Evolutionary conservation across 177 flowering plant genomes (phyloP).

Genomic region (Vitis hybrid): DNA sequence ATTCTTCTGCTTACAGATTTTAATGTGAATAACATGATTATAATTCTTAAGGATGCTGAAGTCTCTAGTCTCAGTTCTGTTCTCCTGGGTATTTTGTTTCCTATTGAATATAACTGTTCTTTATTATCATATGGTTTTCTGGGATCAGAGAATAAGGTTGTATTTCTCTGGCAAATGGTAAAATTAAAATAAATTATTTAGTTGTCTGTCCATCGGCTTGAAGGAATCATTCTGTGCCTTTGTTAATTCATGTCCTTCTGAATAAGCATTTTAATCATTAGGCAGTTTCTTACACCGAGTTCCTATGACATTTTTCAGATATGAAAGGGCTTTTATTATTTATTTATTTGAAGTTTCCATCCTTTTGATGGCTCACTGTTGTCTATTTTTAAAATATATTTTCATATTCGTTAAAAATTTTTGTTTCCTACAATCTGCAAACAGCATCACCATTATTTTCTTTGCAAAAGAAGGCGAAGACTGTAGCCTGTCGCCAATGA

Average conservation of each 20-base stretch:
- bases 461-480: conserved; percentile 91
- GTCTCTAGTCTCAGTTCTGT: no score
- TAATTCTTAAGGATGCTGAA: no score
- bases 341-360: neutral
- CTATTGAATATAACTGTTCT: no score
- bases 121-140: no score
- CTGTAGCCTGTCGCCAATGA: conserved; percentile 65
- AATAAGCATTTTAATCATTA: neutral
- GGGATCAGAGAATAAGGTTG: no score
- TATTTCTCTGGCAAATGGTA: no score
- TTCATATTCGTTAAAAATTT: neutral
- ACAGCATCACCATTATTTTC: conserved; percentile 83
- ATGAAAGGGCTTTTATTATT: neutral
- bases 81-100: no score
- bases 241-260: neutral
- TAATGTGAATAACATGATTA: no score
- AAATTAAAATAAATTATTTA: neutral
- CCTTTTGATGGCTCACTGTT: neutral
- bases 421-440: conserved; percentile 10
- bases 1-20: no score
- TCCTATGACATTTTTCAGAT: neutral
- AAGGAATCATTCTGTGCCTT: neutral
- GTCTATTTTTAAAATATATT: neutral
- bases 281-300: neutral
- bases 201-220: neutral